Evolutionary conservation across 2,329 filamentous ascomycete species (phyloP).

Genomic region (Neofusicoccum laricinum): DNA sequence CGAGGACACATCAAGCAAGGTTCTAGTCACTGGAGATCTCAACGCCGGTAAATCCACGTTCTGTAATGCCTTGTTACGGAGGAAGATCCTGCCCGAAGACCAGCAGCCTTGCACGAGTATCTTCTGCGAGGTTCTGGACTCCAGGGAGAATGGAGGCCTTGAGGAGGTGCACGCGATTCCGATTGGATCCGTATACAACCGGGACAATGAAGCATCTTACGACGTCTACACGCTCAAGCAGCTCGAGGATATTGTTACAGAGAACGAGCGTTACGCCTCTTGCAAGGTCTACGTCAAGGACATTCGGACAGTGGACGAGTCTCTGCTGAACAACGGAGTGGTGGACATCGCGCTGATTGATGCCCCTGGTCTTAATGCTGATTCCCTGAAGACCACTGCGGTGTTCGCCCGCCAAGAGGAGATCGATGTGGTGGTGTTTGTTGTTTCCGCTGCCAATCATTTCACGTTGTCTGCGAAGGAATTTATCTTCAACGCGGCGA

Average conservation of each 20-base stretch:
- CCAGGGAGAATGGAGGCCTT: constrained; percentile 81
- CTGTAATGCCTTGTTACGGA: constrained; percentile 90
- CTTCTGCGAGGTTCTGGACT: constrained; percentile 95
- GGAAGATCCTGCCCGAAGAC: constrained; percentile 92
- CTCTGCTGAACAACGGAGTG: constrained; percentile 92
- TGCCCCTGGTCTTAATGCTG: constrained; percentile 90
- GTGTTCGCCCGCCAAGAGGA: constrained; percentile 97
- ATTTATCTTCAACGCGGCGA: constrained; percentile 91
- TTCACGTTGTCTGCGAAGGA: constrained; percentile 98
- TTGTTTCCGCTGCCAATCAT: constrained; percentile 95
- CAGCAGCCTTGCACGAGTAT: constrained; percentile 98
- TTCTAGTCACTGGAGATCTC: constrained; percentile 89
- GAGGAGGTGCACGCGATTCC: constrained; percentile 97
- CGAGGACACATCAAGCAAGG: constrained; percentile 95
- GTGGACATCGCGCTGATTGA: constrained; percentile 98
- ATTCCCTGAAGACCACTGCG: constrained; percentile 95
- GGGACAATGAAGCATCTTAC: constrained; percentile 91
- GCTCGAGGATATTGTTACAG: constrained; percentile 83
- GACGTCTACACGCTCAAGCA: constrained; percentile 76
- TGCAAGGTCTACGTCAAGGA: constrained; percentile 98
- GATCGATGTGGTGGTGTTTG: constrained; percentile 97
- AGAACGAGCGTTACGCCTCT: constrained; percentile 84
- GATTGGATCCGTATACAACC: constrained; percentile 73
- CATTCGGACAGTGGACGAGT: constrained; percentile 83
- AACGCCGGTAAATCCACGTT: constrained; percentile 99